Conservation (phyloP, 2,329 filamentous ascomycete species). For the Fusarium sp. region DNA sequence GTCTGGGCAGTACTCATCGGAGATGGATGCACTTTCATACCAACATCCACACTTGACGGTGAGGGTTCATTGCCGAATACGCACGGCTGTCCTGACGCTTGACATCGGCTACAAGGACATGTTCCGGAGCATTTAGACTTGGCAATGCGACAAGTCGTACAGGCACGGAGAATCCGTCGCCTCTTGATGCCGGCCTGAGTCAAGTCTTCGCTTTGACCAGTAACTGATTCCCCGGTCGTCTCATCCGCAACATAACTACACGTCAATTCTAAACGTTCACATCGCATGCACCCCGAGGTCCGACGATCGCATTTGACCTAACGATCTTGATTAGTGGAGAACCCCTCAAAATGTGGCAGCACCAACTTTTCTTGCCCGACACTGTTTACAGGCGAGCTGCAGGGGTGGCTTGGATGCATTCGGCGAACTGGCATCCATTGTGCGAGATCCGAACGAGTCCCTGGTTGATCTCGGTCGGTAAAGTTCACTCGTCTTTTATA, state of each 20-base stretch:
- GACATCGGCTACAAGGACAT: slow-evolving; percentile 48
- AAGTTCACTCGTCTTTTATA: neutral
- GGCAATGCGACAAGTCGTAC: slow-evolving; percentile 48
- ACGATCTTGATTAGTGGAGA: slow-evolving; percentile 13
- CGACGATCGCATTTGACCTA: slow-evolving; percentile 45
- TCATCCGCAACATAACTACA: slow-evolving; percentile 24
- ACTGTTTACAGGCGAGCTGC: slow-evolving; percentile 39
- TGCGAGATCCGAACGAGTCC: slow-evolving; percentile 33
- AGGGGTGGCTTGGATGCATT: neutral
- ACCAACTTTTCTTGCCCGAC: slow-evolving; percentile 42
- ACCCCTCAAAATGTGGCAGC: neutral
- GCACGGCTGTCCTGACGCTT: slow-evolving; percentile 27
- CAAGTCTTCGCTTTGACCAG: slow-evolving; percentile 6
- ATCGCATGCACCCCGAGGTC: slow-evolving; percentile 29
- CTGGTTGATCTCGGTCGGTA: neutral
- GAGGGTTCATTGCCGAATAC: neutral
- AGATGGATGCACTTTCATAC: slow-evolving; percentile 6
- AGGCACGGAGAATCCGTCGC: slow-evolving; percentile 45
- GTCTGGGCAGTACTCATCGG: neutral
- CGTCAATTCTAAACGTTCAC: slow-evolving; percentile 26
- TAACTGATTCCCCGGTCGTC: fast-evolving
- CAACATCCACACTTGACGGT: neutral
- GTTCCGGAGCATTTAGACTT: slow-evolving; percentile 53
- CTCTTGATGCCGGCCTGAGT: slow-evolving; percentile 48
- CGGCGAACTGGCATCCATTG: neutral